These are phyloP conservation scores for Cyberlindnera maritima DNA, from an alignment of 805 yeast genomes.

Conservation along the genomic window DNA sequence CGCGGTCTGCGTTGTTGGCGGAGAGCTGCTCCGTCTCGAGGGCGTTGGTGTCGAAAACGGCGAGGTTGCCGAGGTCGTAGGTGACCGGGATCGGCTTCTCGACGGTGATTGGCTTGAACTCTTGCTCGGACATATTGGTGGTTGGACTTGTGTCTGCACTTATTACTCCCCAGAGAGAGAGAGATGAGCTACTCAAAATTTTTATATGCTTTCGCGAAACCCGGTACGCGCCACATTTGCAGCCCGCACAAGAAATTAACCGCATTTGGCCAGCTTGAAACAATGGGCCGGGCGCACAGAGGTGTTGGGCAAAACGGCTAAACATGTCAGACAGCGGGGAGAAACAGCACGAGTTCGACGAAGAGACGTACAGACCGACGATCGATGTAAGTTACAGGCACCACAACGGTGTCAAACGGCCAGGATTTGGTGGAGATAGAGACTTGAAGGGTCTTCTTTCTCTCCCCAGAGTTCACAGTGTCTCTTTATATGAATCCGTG, in stretches of 20 bases:
- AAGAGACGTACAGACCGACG: conserved; percentile 46
- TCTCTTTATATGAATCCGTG: no score
- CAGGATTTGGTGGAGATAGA: no score
- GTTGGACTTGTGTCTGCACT: no score
- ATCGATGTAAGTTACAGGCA: conserved; percentile 51
- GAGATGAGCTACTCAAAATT: conserved; percentile 9
- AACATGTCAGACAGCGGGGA: background rate
- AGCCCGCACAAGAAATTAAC: background rate
- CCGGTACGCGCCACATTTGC: background rate
- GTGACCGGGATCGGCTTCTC: conserved; percentile 88
- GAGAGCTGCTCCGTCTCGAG: conserved; percentile 60
- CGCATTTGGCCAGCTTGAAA: no score
- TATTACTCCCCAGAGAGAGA: background rate
- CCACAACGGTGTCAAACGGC: background rate
- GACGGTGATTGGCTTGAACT: conserved; percentile 71
- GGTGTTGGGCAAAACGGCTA: no score
- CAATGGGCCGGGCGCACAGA: no score
- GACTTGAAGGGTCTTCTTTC: no score
- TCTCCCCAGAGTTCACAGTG: no score
- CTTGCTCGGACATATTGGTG: conserved; percentile 6
- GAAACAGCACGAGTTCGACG: conserved; percentile 8
- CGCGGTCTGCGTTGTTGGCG: conserved; percentile 52
- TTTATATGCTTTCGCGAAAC: conserved; percentile 3
- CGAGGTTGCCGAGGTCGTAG: conserved; percentile 86
- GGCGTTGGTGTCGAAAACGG: conserved; percentile 89